Evolutionary conservation across 441 rosid species (phyloP).

Genomic region (Arabidopsis hybrid): DNA sequence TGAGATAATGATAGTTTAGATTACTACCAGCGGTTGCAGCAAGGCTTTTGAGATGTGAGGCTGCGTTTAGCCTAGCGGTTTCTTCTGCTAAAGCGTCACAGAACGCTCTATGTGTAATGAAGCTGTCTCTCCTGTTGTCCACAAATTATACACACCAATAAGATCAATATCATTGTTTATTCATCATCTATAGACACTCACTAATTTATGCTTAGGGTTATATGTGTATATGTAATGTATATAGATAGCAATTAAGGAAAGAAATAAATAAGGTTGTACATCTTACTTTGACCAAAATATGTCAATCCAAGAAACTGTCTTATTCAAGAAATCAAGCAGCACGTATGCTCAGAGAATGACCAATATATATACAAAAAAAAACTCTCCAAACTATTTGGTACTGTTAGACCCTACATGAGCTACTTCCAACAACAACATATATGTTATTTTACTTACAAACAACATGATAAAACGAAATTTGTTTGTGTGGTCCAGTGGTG

Average conservation of each 20-base stretch:
- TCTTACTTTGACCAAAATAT: constrained; percentile 20
- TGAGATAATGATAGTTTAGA: constrained; percentile 56
- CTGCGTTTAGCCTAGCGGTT: constrained; percentile 84
- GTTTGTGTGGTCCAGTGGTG: constrained; percentile 12
- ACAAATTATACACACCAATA: background rate
- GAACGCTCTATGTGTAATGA: constrained; percentile 90
- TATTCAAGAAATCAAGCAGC: constrained; percentile 29
- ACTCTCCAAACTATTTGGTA: background rate
- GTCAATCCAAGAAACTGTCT: constrained; percentile 28
- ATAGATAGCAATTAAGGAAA: background rate
- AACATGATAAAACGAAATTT: constrained; percentile 2
- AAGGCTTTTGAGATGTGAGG: constrained; percentile 53
- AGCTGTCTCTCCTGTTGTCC: constrained; percentile 81
- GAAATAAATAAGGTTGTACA: background rate
- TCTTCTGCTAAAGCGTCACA: constrained; percentile 97
- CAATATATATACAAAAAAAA: constrained; percentile 2
- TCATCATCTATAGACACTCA: too few species aligned
- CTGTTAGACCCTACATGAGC: constrained; percentile 29
- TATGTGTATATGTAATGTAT: too few species aligned
- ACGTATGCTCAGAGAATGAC: constrained; percentile 27
- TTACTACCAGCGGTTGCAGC: constrained; percentile 32
- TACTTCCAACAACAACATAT: constrained; percentile 23
- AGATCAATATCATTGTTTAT: too few species aligned
- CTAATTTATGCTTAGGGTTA: too few species aligned
- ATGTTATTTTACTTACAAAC: constrained; percentile 7